phyloP scores from a whole-genome alignment of 352 stramenopile genomes.

The Pythium folliculosum region DNA sequence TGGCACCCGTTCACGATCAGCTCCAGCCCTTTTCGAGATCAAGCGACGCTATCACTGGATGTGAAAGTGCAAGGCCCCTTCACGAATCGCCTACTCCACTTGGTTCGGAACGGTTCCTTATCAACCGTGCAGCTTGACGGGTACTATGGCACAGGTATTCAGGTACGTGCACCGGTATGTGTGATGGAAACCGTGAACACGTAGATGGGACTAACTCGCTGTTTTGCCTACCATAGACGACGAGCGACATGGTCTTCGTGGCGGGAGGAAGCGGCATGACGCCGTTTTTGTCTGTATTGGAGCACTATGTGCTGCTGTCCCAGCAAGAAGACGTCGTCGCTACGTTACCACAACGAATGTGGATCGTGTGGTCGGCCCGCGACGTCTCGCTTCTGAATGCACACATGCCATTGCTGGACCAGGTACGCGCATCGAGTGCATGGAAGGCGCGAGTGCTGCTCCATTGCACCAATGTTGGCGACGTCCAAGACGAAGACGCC shows the following conservation, averaged over 20 bases:
- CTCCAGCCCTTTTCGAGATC: constrained; percentile 52
- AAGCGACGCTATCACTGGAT: constrained; percentile 47
- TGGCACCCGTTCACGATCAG: constrained; percentile 80
- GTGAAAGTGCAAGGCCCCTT: constrained; percentile 68
- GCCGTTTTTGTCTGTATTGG: constrained; percentile 64
- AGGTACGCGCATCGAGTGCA: constrained; percentile 9
- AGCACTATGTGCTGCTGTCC: constrained; percentile 51
- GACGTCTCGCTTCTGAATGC: constrained; percentile 22
- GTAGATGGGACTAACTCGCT: no score
- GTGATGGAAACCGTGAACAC: no score
- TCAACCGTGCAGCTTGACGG: constrained; percentile 58
- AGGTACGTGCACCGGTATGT: constrained; percentile 18
- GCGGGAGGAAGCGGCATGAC: constrained; percentile 74
- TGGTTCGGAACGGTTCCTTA: constrained; percentile 49
- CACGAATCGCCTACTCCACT: constrained; percentile 45
- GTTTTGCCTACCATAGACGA: constrained; percentile 2
- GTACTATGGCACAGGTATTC: constrained; percentile 66
- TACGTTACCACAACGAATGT: constrained; percentile 18
- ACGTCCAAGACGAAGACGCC: neutral
- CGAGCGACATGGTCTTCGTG: constrained; percentile 67
- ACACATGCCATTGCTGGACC: constrained; percentile 22
- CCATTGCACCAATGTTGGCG: constrained; percentile 16
- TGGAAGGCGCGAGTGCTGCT: constrained; percentile 21
- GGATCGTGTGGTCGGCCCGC: constrained; percentile 30
- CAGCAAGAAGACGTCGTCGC: constrained; percentile 10